Evolutionary conservation across 164 flowering plant genomes (phyloP).

Genomic region (Magnolia officinalis): DNA sequence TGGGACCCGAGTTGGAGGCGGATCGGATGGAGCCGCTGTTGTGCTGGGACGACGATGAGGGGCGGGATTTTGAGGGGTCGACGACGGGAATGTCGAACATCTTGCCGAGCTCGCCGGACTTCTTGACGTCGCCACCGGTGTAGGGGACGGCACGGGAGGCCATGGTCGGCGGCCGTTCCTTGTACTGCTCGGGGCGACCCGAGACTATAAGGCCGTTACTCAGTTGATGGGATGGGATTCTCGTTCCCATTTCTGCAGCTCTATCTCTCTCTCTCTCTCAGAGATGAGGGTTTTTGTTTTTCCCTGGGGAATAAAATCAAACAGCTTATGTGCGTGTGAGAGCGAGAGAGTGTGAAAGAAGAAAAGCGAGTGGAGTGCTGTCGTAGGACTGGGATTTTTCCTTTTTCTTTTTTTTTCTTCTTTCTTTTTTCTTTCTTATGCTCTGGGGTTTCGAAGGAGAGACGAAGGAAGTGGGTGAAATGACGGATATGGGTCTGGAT

Average conservation of each 20-base stretch:
- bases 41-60: constrained; percentile 23
- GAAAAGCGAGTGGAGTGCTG: background rate
- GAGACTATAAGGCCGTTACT: constrained; percentile 70
- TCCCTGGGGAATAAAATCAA: background rate
- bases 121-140: constrained; percentile 83
- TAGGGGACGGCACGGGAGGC: constrained; percentile 62
- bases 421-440: background rate
- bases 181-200: constrained; percentile 56
- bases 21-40: constrained; percentile 41
- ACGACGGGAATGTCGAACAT: constrained; percentile 71
- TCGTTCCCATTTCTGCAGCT: constrained; percentile 39
- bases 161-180: constrained; percentile 59
- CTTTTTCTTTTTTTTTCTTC: background rate
- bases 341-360: background rate
- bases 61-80: constrained; percentile 20
- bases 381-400: background rate
- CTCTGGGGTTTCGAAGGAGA: background rate
- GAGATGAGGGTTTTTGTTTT: background rate
- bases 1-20: constrained; percentile 47
- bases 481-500: background rate
- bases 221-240: constrained; percentile 71
- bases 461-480: constrained; percentile 4
- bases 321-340: constrained; percentile 6
- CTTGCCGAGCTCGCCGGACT: constrained; percentile 86
- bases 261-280: background rate